These are phyloP conservation scores for Phialemoniopsis sp. DNA, from an alignment of 2,329 filamentous ascomycete genomes.

Conservation along the genomic window DNA sequence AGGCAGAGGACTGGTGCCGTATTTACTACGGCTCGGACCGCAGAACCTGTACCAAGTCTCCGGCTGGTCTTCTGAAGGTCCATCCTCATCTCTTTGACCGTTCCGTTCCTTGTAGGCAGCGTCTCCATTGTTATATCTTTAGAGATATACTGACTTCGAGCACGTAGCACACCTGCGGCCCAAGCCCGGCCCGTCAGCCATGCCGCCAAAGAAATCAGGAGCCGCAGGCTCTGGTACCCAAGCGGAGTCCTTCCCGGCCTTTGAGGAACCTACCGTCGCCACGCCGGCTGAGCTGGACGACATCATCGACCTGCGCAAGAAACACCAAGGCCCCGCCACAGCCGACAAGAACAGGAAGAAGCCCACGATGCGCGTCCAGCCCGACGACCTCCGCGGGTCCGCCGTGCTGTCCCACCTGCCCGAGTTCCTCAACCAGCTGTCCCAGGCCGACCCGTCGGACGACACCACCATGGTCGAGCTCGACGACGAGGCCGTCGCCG, in stretches of 20 bases:
- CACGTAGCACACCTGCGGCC: conserved; percentile 9
- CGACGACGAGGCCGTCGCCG: conserved; percentile 11
- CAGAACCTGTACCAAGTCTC: conserved; percentile 7
- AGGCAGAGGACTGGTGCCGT: conserved; percentile 12
- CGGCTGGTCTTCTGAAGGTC: conserved; percentile 7
- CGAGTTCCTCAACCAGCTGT: conserved; percentile 17
- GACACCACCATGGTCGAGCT: conserved; percentile 8
- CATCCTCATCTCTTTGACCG: conserved; percentile 15
- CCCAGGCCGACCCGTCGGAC: conserved; percentile 12
- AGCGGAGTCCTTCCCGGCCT: conserved; percentile 13
- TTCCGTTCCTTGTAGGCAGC: neutral
- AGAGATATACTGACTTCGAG: too few species aligned
- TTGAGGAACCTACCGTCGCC: conserved; percentile 13
- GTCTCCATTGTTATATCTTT: too few species aligned
- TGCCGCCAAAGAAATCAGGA: conserved; percentile 4
- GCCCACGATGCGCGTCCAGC: conserved; percentile 15
- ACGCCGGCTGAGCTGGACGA: conserved; percentile 13
- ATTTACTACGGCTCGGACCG: conserved; percentile 10
- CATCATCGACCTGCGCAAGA: conserved; percentile 12
- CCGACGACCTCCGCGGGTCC: conserved; percentile 11
- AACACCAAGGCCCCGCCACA: neutral
- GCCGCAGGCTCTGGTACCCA: conserved; percentile 7
- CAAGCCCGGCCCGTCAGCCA: conserved; percentile 4
- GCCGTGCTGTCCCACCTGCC: conserved; percentile 13
- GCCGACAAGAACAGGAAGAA: conserved; percentile 3